Conservation (phyloP, 257 asterid species). For the Salvia splendens region DNA sequence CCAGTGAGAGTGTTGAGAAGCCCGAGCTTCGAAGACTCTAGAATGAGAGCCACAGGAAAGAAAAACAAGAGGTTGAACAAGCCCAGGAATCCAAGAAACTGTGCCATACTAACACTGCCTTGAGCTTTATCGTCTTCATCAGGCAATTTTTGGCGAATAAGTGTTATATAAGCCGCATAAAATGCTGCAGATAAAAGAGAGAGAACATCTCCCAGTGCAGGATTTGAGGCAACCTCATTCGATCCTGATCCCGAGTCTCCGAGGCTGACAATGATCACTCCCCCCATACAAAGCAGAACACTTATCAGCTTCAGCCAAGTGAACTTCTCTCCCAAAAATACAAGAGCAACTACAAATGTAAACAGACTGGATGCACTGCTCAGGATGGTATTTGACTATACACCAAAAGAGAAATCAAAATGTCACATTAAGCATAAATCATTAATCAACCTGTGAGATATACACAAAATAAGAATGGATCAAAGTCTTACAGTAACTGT, state of each 20-base stretch:
- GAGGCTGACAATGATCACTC: constrained; percentile 80
- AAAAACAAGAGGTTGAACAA: constrained; percentile 80
- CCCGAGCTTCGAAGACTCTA: constrained; percentile 60
- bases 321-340: constrained; percentile 83
- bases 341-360: constrained; percentile 86
- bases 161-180: constrained; percentile 81
- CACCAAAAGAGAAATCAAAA: constrained; percentile 25
- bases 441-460: background rate
- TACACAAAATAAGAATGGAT: background rate
- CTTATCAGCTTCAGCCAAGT: constrained; percentile 83
- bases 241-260: constrained; percentile 68
- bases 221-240: constrained; percentile 57
- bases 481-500: constrained; percentile 77
- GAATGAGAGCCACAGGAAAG: constrained; percentile 66
- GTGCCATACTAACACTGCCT: constrained; percentile 85
- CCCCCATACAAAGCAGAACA: constrained; percentile 96
- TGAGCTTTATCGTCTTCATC: constrained; percentile 69
- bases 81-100: constrained; percentile 91
- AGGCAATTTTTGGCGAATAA: constrained; percentile 79
- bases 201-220: constrained; percentile 72
- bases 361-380: constrained; percentile 95
- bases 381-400: constrained; percentile 87
- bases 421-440: constrained; percentile 22
- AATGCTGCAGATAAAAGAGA: constrained; percentile 77
- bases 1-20: constrained; percentile 53